A percentile compares a stretch with the other conserved stretches of the same genome.
These are phyloP conservation scores for Ogataea parapolymorpha DNA, from an alignment of 805 yeast species.

Conservation along the genomic window DNA sequence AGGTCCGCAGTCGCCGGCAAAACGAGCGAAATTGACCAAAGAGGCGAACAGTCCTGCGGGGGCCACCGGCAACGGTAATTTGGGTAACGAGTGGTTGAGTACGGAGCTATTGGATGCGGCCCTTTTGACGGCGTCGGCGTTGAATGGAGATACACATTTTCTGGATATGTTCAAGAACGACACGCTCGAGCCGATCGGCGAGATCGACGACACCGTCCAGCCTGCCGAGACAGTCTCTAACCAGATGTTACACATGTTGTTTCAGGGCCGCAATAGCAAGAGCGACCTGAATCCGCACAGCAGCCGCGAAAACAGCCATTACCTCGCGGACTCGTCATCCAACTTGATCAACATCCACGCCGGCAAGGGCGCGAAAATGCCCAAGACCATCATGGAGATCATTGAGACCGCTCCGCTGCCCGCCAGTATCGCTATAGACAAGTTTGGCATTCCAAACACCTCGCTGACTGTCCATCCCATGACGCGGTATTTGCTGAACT, in stretches of 20 bases:
- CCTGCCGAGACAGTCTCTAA: conserved; percentile 33
- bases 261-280: conserved; percentile 41
- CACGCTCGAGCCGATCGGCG: conserved; percentile 14
- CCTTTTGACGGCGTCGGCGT: conserved; percentile 67
- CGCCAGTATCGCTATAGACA: conserved; percentile 39
- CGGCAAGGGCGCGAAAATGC: conserved; percentile 42
- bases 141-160: conserved; percentile 56
- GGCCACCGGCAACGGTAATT: conserved; percentile 4
- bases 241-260: conserved; percentile 49
- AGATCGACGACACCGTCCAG: conserved; percentile 6
- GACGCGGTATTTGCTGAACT: conserved; percentile 66
- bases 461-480: conserved; percentile 66
- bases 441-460: conserved; percentile 51
- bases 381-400: conserved; percentile 51
- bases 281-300: conserved; percentile 6
- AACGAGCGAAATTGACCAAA: conserved; percentile 12
- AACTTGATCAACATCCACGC: conserved; percentile 31
- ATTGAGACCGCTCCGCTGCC: conserved; percentile 41
- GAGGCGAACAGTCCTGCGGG: conserved; percentile 17
- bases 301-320: conserved; percentile 10
- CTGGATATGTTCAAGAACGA: conserved; percentile 47
- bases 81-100: conserved; percentile 66
- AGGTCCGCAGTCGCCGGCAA: conserved; percentile 6
- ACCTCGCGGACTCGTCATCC: conserved; percentile 23
- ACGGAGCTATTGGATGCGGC: conserved; percentile 72